Evolutionary conservation across 257 asterid genomes (phyloP), one percentile per base, ranked within the genome.

Genomic region (Ajuga chamaepitys): DNA sequence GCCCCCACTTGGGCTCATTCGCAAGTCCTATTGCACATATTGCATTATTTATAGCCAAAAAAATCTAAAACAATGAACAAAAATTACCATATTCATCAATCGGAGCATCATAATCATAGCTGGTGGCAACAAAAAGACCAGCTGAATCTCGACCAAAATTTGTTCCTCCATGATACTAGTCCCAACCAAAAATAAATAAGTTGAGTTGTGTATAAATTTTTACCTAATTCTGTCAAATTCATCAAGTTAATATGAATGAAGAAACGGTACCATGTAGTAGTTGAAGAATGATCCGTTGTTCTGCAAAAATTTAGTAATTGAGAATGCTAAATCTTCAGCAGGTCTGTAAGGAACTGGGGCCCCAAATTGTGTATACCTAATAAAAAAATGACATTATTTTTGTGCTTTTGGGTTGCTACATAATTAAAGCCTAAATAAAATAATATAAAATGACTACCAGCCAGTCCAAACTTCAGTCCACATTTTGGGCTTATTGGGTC

Each of bases 391-490:
- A n/a, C n/a, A n/a, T n/a, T n/a, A n/a, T 55, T 70, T 68, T n/a
- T 73, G n/a, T n/a, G n/a, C n/a, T n/a, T n/a, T n/a, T n/a, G n/a
- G n/a, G n/a, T n/a, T n/a, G n/a, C n/a, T n/a, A n/a, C n/a, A n/a
- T n/a, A n/a, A n/a, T n/a, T n/a, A n/a, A n/a, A n/a, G n/a, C n/a
- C n/a, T n/a, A n/a, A n/a, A n/a, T n/a, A n/a, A n/a, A n/a, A n/a
- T n/a, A n/a, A n/a, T n/a, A n/a, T n/a, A n/a, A n/a, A n/a, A n/a
- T n/a, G n/a, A n/a, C n/a, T n/a, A 89, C 98, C 98, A 92, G 77
- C 97, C 95, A 59, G 89, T 87, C 98, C 97, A 92, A 48, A 65
- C 80, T 84, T 92, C 98, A 3, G 97, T 92, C 80, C 88, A 92
- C 98, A 92, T 92, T 71, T 92, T 92, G 2, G 98, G 98, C 14